These are phyloP conservation scores for Pleurotus giganteus DNA, from an alignment of 768 basidiomycete species.

Conservation along the genomic window DNA sequence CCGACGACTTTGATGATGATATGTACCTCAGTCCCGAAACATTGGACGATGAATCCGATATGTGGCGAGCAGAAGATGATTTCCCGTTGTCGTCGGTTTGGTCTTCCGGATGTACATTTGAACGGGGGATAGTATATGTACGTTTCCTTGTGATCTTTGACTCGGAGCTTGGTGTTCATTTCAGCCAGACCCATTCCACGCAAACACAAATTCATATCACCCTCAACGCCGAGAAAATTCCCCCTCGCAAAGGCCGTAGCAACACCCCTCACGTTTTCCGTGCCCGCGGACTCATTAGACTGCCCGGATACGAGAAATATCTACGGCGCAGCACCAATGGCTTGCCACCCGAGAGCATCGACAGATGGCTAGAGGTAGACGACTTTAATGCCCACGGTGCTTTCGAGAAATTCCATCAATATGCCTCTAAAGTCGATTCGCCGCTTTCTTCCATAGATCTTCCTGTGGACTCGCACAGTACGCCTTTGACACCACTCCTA, in stretches of 20 bases:
- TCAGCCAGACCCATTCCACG: conserved; percentile 49
- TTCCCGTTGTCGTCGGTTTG: conserved; percentile 58
- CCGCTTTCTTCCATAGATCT: neutral
- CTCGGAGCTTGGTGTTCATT: conserved; percentile 6
- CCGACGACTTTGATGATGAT: neutral
- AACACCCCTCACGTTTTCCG: conserved; percentile 63
- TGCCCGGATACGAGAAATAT: conserved; percentile 17
- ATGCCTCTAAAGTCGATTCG: neutral
- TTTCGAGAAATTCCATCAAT: neutral
- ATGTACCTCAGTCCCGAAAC: conserved; percentile 12
- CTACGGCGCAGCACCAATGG: neutral
- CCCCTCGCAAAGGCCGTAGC: conserved; percentile 52
- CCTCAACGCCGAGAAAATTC: conserved; percentile 50
- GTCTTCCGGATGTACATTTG: conserved; percentile 42
- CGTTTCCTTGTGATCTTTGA: neutral
- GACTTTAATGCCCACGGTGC: neutral
- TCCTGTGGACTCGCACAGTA: neutral
- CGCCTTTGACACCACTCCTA: neutral
- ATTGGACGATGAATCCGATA: conserved; percentile 40
- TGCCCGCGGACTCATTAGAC: conserved; percentile 44
- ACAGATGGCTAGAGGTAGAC: neutral
- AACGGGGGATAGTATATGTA: conserved; percentile 59
- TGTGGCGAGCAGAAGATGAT: conserved; percentile 74
- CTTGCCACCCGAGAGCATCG: neutral
- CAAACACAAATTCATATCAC: conserved; percentile 61